Conservation (phyloP, 2,329 filamentous ascomycete genomes). For the Phyllosticta capitalensis region DNA sequence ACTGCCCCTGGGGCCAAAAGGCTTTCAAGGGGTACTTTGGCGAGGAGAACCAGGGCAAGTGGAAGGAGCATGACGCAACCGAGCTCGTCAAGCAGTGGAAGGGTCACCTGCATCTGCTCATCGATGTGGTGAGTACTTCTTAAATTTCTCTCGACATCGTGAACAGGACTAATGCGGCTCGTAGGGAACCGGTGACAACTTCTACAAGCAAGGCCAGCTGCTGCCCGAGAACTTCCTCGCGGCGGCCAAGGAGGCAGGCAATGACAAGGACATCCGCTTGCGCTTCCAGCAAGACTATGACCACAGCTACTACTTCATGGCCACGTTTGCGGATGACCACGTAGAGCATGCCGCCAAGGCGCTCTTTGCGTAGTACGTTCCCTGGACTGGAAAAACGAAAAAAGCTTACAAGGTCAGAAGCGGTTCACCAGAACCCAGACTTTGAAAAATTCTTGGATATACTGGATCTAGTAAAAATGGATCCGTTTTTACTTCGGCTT, state of each 20-base stretch:
- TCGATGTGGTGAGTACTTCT: slow-evolving; percentile 66
- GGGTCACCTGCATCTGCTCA: slow-evolving; percentile 62
- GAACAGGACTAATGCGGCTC: not conserved
- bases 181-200: slow-evolving; percentile 85
- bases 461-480: not conserved
- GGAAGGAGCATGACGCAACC: slow-evolving; percentile 86
- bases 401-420: slow-evolving; percentile 9
- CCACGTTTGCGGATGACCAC: slow-evolving; percentile 82
- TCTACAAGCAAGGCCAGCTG: slow-evolving; percentile 89
- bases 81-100: slow-evolving; percentile 75
- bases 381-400: not conserved
- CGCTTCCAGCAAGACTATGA: slow-evolving; percentile 89
- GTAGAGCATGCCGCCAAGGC: slow-evolving; percentile 86
- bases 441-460: not conserved
- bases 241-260: slow-evolving; percentile 66
- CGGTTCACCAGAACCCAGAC: slow-evolving; percentile 1
- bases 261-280: slow-evolving; percentile 60
- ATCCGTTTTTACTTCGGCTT: not conserved
- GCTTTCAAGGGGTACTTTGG: slow-evolving; percentile 89
- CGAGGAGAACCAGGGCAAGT: slow-evolving; percentile 58
- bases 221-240: slow-evolving; percentile 85
- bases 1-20: slow-evolving; percentile 91
- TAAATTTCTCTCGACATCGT: not conserved
- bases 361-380: slow-evolving; percentile 47
- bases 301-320: slow-evolving; percentile 96